These are phyloP conservation scores for Paraphoma sp. DNA, from an alignment of 2,329 filamentous ascomycete species.

Conservation along the genomic window DNA sequence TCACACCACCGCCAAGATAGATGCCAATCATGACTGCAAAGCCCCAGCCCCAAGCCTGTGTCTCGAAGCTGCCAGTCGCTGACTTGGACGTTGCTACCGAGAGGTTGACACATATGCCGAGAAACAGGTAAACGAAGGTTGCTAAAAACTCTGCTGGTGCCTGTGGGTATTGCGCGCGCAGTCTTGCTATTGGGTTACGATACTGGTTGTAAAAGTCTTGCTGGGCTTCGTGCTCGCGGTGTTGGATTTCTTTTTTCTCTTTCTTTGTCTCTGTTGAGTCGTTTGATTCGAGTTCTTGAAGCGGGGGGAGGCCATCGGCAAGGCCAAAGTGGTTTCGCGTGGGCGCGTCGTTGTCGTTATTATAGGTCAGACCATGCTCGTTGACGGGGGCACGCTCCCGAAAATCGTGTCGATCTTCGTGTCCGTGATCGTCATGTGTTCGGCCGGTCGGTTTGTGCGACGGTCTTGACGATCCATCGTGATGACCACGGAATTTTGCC, in stretches of 20 bases:
- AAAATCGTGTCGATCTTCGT: conserved; percentile 9
- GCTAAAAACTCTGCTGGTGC: conserved; percentile 61
- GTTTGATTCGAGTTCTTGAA: conserved; percentile 30
- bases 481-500: conserved; percentile 17
- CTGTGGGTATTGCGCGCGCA: conserved; percentile 60
- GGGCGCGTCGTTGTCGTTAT: conserved; percentile 11
- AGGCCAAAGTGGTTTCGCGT: conserved; percentile 47
- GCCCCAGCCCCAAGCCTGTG: conserved; percentile 56
- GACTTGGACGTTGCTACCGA: conserved; percentile 56
- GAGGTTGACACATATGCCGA: conserved; percentile 60
- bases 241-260: conserved; percentile 45
- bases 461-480: conserved; percentile 19
- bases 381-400: conserved; percentile 28
- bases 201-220: conserved; percentile 57
- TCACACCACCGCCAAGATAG: conserved; percentile 55
- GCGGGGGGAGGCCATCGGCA: conserved; percentile 53
- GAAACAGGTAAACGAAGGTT: conserved; percentile 38
- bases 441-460: background rate
- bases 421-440: conserved; percentile 5
- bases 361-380: conserved; percentile 27
- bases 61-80: conserved; percentile 40
- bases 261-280: conserved; percentile 40
- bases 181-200: conserved; percentile 59
- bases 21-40: conserved; percentile 61
- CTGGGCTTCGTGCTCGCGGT: conserved; percentile 54